Evolutionary conservation across 768 basidiomycete genomes (phyloP), one percentile per base, ranked within the genome.

Genomic region (Pleurotus tuoliensis): DNA sequence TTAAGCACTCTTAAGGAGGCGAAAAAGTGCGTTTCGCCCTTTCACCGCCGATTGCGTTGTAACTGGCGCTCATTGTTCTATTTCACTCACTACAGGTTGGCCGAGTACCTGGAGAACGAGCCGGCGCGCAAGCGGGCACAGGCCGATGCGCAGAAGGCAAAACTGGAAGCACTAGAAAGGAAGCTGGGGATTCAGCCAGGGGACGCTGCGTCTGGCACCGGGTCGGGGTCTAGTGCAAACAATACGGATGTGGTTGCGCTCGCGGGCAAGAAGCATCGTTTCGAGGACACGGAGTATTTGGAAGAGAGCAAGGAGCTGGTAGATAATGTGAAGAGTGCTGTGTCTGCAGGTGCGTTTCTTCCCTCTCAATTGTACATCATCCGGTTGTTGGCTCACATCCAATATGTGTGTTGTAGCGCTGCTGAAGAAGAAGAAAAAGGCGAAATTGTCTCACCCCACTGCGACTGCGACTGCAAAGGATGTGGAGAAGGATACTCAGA

Each of bases 1-100:
- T 75, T 99, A 24, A 92, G 91, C 64, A 97, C 96, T 0, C 85
- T 99, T 66, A 97, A 98, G 71, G 94, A 98, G 64, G 97, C 96
- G 0, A 92, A 97, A 71, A 89, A 87, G 94, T 94, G 62, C 48
- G 83, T 74, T 18, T 2, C 24, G 15, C 30, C n/a, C 5, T 12
- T 50, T 48, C 6, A 7, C 30, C 7, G 11, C 8, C 11, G 30
- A 34, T 41, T 13, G 47, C 15, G 11, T 25, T 7, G 22, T 34
- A 22, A 5, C 46, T 9, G 8, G 8, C 3, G 40, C 12, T 8
- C 20, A 44, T 47, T 49, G 4, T 38, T 49, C 20, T 39, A 25
- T 56, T 1, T 40, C 46, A 6, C 1, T 40, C 46, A 5, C 24
- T 43, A 47, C 61, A 95, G 92, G 62, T 73, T 96, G 41, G 90